These are phyloP conservation scores for Puya raimondii DNA, from an alignment of 176 grass and related monocot species.

Conservation along the genomic window DNA sequence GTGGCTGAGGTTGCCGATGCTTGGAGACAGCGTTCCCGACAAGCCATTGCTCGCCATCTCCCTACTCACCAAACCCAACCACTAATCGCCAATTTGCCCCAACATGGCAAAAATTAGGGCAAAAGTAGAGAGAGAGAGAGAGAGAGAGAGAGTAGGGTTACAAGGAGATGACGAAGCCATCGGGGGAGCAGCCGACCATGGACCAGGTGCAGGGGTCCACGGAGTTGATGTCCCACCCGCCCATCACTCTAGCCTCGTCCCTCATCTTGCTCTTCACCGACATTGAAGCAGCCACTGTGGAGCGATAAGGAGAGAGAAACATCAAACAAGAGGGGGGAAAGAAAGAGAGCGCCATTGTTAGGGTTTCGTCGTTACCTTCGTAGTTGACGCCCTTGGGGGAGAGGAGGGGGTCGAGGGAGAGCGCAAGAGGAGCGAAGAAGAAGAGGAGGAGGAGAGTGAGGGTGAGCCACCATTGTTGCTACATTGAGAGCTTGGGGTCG, in stretches of 20 bases:
- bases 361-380: slow-evolving; percentile 36
- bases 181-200: slow-evolving; percentile 78
- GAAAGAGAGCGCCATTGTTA: neutral
- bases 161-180: slow-evolving; percentile 83
- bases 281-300: slow-evolving; percentile 95
- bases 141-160: slow-evolving; percentile 15
- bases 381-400: slow-evolving; percentile 97
- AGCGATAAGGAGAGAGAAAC: slow-evolving; percentile 7
- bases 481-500: too few relatives aligned
- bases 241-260: slow-evolving; percentile 69
- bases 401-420: too few relatives aligned
- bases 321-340: neutral
- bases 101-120: neutral
- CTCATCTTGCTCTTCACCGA: slow-evolving; percentile 80
- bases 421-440: neutral
- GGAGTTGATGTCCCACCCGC: too few relatives aligned
- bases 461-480: too few relatives aligned
- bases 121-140: neutral
- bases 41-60: slow-evolving; percentile 84
- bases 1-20: slow-evolving; percentile 78
- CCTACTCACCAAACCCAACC: slow-evolving; percentile 25
- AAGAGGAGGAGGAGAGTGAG: neutral
- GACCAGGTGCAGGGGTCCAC: slow-evolving; percentile 98
- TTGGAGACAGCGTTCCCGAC: slow-evolving; percentile 64
- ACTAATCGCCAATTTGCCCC: neutral